Base-by-base conservation (phyloP, 345 rosid genomes). In the Gossypium bickii region DNA sequence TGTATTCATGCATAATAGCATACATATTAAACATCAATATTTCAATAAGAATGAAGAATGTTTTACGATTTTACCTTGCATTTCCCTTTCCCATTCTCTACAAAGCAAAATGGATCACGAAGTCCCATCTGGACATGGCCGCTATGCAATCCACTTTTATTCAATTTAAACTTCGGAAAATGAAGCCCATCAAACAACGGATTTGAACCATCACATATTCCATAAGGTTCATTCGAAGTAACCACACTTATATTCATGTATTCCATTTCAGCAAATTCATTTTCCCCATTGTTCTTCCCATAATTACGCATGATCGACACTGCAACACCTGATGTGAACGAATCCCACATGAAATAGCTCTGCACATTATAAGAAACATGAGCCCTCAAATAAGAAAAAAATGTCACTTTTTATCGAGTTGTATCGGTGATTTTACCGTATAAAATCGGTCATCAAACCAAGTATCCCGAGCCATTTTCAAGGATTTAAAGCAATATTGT, bases 341-440 rank as follows among this genome's bases (percentile, higher is more conserved):
- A 92, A 59, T 92, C 97, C 98, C 98, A 94, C 98, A 92, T 92
- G 88, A 85, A 92, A 75, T 88, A 92, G 84, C 93, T 92, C 98
- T 92, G 86, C 77, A 76, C 56, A 74, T 57, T 56, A 0, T 13
- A 56, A 18, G 7, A 4, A 34, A 34, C 7, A 34, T 5, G 41
- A 34, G 7, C 41, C 7, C 41, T 5, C 41, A 34, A 34, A 34
- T 34, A 34, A 34, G 41, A 34, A 34, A 4, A 29, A 34, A 34
- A 34, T 34, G 41, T 5, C 41, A 34, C 41, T 34, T 34, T 5
- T 6, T 34, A 34, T 34, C 41, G 41, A 34, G 41, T 34, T 34
- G 7, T 8, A 20, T 2, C 38, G 17, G 16, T 9, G 12, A 57
- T 22, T 34, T 34, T 82, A 90, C 98, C 80, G 84, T 55, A 45